phyloP scores from a whole-genome alignment of 805 yeast species.

The Metschnikowia cubensis region DNA sequence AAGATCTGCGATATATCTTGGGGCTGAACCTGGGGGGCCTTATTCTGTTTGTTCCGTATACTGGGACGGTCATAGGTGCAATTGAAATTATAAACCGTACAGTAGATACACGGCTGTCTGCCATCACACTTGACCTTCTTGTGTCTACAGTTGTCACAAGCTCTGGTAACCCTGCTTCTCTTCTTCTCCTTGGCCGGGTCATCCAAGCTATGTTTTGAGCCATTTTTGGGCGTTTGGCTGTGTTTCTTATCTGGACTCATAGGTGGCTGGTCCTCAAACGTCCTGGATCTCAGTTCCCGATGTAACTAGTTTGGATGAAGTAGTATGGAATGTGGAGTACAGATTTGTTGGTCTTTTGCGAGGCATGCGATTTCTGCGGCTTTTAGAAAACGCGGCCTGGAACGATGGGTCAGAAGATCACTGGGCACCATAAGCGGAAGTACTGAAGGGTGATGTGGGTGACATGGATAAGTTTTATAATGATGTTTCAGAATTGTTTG shows the following conservation, averaged over 20 bases:
- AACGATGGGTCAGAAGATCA: neutral
- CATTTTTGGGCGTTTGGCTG: neutral
- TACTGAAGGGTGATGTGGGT: neutral
- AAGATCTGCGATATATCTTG: conserved; percentile 17
- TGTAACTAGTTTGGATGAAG: neutral
- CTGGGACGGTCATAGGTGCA: conserved; percentile 84
- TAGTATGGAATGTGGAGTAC: neutral
- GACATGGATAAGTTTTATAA: too few relatives aligned
- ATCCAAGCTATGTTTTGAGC: neutral
- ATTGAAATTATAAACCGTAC: conserved; percentile 81
- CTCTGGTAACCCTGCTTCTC: conserved; percentile 64
- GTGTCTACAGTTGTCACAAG: conserved; percentile 71
- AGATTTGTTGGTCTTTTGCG: neutral
- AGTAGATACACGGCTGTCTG: conserved; percentile 71
- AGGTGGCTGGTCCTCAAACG: neutral
- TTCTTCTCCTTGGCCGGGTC: conserved; percentile 25
- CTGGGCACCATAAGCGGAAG: neutral
- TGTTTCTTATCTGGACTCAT: neutral
- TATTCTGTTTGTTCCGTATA: conserved; percentile 44
- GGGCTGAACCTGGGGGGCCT: conserved; percentile 15
- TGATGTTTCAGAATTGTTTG: neutral
- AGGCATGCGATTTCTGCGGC: neutral
- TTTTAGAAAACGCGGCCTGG: neutral
- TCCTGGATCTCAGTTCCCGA: neutral
- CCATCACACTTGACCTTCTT: conserved; percentile 82